Conservation (phyloP, 2,329 filamentous ascomycete species). For the Purpureocillium lavendulum region DNA sequence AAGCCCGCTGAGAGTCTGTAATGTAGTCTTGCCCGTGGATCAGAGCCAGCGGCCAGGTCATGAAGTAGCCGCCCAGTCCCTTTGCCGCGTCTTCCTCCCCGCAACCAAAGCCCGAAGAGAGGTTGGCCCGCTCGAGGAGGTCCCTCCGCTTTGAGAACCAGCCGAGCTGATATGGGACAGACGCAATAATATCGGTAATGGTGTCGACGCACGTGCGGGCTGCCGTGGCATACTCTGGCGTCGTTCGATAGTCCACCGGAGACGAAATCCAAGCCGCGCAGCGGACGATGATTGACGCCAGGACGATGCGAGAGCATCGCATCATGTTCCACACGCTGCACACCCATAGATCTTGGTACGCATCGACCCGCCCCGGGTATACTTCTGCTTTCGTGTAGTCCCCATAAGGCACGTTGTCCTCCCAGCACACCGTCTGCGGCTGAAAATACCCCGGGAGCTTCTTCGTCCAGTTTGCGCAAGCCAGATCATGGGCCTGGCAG, state of each 20-base stretch:
- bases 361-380: slow-evolving; percentile 52
- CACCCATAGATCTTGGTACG: slow-evolving; percentile 51
- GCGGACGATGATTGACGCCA: slow-evolving; percentile 47
- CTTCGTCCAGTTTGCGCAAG: slow-evolving; percentile 42
- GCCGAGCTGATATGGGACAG: slow-evolving; percentile 53
- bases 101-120: slow-evolving; percentile 36
- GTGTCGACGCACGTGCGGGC: slow-evolving; percentile 40
- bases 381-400: slow-evolving; percentile 47
- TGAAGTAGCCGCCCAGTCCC: slow-evolving; percentile 48
- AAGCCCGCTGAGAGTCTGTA: slow-evolving; percentile 49
- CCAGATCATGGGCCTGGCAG: slow-evolving; percentile 43
- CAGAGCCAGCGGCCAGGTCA: slow-evolving; percentile 50
- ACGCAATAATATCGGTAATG: slow-evolving; percentile 52
- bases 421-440: slow-evolving; percentile 48
- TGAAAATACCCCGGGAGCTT: slow-evolving; percentile 40
- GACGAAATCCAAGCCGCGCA: slow-evolving; percentile 53
- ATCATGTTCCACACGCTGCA: slow-evolving; percentile 50
- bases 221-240: slow-evolving; percentile 50
- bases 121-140: slow-evolving; percentile 27
- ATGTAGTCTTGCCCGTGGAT: slow-evolving; percentile 48
- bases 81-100: slow-evolving; percentile 42
- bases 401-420: slow-evolving; percentile 41
- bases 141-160: slow-evolving; percentile 43
- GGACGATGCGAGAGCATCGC: slow-evolving; percentile 43
- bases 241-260: slow-evolving; percentile 54